These are phyloP conservation scores for Fistulinella prunicolor DNA, from an alignment of 768 basidiomycete species.

Conservation along the genomic window DNA sequence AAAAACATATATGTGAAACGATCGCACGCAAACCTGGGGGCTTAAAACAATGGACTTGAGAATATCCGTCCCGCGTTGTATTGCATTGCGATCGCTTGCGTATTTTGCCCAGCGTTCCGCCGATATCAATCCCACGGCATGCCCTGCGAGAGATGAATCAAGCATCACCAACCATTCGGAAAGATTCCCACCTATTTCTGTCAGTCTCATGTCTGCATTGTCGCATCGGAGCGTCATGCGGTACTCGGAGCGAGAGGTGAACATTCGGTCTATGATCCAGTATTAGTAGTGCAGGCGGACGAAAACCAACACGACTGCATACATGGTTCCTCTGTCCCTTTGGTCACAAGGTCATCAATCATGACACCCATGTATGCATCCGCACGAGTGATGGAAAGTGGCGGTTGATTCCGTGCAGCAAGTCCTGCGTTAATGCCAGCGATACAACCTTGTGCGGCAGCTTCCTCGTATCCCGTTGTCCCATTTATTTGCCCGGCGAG, in stretches of 20 bases:
- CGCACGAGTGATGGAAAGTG: constrained; percentile 71
- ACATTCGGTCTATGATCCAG: constrained; percentile 73
- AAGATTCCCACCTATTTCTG: constrained; percentile 56
- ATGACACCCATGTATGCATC: constrained; percentile 88
- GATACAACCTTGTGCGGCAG: constrained; percentile 84
- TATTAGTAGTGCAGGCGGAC: neutral
- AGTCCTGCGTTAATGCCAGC: constrained; percentile 89
- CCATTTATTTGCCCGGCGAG: constrained; percentile 91
- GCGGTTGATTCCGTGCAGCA: constrained; percentile 49
- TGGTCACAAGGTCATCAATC: constrained; percentile 87
- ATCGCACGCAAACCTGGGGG: constrained; percentile 36
- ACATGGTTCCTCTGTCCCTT: constrained; percentile 93
- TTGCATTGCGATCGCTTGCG: constrained; percentile 29
- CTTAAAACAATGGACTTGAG: constrained; percentile 36
- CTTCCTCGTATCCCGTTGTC: constrained; percentile 94
- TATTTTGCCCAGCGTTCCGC: constrained; percentile 44
- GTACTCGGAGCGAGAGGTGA: constrained; percentile 88
- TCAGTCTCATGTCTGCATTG: constrained; percentile 84
- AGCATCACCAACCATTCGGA: neutral
- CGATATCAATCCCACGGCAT: constrained; percentile 40
- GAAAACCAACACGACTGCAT: constrained; percentile 10
- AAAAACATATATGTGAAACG: neutral
- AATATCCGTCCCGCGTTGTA: constrained; percentile 34
- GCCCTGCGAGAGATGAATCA: constrained; percentile 29
- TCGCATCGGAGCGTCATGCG: constrained; percentile 85